Evolutionary conservation across 306 rosid species (phyloP).

Genomic region (Cotoneaster glaucophyllus): DNA sequence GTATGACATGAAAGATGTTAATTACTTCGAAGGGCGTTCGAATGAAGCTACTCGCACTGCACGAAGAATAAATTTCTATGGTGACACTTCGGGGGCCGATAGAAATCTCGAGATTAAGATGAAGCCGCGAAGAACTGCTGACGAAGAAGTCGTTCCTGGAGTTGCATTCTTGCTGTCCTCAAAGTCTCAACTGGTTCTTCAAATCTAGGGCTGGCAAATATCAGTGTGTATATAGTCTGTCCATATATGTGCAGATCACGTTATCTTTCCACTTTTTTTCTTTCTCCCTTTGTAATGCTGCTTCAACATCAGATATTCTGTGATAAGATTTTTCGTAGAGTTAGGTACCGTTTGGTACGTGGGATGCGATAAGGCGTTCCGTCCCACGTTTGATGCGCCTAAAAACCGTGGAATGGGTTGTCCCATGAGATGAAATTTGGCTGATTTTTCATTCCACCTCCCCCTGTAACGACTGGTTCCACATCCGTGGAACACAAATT

Average conservation of each 20-base stretch:
- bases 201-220: neutral
- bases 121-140: neutral
- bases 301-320: neutral
- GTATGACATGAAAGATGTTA: neutral
- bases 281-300: neutral
- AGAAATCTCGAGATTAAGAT: neutral
- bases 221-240: neutral
- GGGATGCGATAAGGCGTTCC: too few species aligned
- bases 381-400: too few species aligned
- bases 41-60: neutral
- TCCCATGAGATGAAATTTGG: too few species aligned
- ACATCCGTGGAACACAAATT: too few species aligned
- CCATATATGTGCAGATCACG: neutral
- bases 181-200: neutral
- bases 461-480: too few species aligned
- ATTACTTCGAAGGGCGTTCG: neutral
- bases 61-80: neutral
- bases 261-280: neutral
- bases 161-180: conserved; percentile 6
- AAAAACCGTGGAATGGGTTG: too few species aligned
- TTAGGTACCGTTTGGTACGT: too few species aligned
- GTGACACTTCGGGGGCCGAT: neutral
- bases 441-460: too few species aligned
- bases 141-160: neutral
- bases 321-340: neutral